A percentile compares a stretch with the other conserved stretches of the same genome.
Evolutionary conservation across 768 basidiomycete genomes (phyloP).

Genomic region (Lepiota brunneoincarnata): DNA sequence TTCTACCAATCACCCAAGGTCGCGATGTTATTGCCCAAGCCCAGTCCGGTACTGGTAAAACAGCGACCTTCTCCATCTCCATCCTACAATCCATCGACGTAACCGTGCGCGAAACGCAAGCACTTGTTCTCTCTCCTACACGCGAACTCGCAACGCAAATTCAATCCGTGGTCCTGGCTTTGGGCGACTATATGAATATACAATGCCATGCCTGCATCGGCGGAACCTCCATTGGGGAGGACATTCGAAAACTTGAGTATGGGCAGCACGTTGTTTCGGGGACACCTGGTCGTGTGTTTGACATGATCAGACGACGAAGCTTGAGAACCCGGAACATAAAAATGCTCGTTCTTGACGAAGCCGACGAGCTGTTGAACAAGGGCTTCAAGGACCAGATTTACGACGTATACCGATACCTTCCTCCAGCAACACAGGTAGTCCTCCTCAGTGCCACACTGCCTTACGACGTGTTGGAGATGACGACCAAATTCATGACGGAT

Average conservation of each 20-base stretch:
- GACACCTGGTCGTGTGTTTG: slow-evolving; percentile 96
- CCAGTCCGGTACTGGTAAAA: slow-evolving; percentile 99
- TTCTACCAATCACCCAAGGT: slow-evolving; percentile 92
- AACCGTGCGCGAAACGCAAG: slow-evolving; percentile 92
- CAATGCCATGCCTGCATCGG: slow-evolving; percentile 99
- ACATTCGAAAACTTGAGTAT: slow-evolving; percentile 95
- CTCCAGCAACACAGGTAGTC: slow-evolving; percentile 96
- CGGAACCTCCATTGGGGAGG: slow-evolving; percentile 95
- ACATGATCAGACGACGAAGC: slow-evolving; percentile 95
- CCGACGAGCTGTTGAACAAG: slow-evolving; percentile 95
- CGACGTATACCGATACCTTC: slow-evolving; percentile 96
- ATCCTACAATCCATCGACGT: slow-evolving; percentile 98
- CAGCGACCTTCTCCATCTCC: slow-evolving; percentile 97
- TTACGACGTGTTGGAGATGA: slow-evolving; percentile 97
- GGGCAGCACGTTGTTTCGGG: slow-evolving; percentile 98
- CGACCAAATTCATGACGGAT: slow-evolving; percentile 99
- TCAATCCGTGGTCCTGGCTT: slow-evolving; percentile 91
- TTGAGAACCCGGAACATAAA: slow-evolving; percentile 97
- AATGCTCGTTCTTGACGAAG: slow-evolving; percentile 93
- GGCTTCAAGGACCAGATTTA: slow-evolving; percentile 99
- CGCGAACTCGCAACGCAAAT: slow-evolving; percentile 99
- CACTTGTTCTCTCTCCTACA: slow-evolving; percentile 95
- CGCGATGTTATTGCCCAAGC: slow-evolving; percentile 99
- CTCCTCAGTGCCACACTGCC: slow-evolving; percentile 95
- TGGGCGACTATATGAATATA: slow-evolving; percentile 99